Base-by-base conservation (phyloP, 371 early-diverging fungal genomes). In the Mucor piriformis region DNA sequence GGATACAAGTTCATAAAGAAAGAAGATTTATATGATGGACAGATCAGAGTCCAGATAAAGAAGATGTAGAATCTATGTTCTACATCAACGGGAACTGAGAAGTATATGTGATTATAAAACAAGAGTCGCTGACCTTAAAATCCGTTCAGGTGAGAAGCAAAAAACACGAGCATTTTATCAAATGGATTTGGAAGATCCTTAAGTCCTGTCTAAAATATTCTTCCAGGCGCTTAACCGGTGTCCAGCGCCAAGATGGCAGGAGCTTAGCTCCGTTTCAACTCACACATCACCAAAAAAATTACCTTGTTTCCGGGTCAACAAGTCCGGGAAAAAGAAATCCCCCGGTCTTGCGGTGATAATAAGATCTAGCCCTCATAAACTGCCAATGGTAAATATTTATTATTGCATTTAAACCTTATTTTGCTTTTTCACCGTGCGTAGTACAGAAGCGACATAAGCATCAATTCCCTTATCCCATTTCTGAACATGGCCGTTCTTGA, bases 391-490 rank as follows among this genome's bases (percentile, higher is more conserved):
- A 29, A 29, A 29, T 29, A 43, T n/a, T n/a, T n/a, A 43, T 40
- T 37, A 12, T 37, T 12, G 34, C 27, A 25, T 33, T 34, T 40
- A 29, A 21, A 46, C 32, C 13, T 32, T 55, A 4, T 55, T 55
- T 24, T 55, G 46, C 34, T 68, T 72, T 18, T 59, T 66, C 3
- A 73, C 69, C 20, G 57, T 44, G 27, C 65, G 67, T 12, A 74
- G 37, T 13, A 74, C 69, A 15, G 67, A 67, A 6, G 52, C 62
- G 6, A 74, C 81, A 63, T 81, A 81, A 5, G 64, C 72, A 46
- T 77, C 76, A 13, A 81, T 65, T 1, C 69, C 67, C 34, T 77
- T 72, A 21, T 84, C 82, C 82, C 82, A 81, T 46, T 34, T 61
- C 11, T 59, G 63, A 20, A 81, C 57, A 5, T 67, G n/a, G 0